These are phyloP conservation scores for Helicocarpus griseus DNA, from an alignment of 2,329 filamentous ascomycete genomes.

Conservation along the genomic window DNA sequence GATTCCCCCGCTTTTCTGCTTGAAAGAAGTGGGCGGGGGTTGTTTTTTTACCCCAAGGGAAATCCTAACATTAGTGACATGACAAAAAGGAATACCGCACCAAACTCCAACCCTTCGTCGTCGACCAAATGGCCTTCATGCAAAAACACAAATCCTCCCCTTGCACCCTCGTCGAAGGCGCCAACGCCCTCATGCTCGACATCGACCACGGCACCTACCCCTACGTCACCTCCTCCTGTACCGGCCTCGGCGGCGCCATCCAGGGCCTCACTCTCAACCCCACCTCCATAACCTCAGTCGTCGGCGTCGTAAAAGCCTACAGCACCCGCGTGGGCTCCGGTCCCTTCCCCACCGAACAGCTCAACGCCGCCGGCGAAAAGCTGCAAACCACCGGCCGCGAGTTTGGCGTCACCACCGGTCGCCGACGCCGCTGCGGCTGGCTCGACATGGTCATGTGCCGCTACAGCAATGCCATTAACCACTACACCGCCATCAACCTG, in stretches of 20 bases:
- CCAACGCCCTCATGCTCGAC: slow-evolving; percentile 56
- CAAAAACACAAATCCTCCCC: slow-evolving; percentile 45
- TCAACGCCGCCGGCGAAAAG: slow-evolving; percentile 48
- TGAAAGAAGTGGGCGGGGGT: too few species aligned
- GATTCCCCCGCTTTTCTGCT: neutral
- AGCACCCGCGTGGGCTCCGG: slow-evolving; percentile 51
- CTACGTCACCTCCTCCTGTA: slow-evolving; percentile 40
- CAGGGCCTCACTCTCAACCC: slow-evolving; percentile 52
- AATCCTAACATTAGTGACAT: slow-evolving; percentile 4
- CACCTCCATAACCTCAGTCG: slow-evolving; percentile 46
- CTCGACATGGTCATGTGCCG: slow-evolving; percentile 55
- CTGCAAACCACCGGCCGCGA: slow-evolving; percentile 48
- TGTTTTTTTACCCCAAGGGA: too few species aligned
- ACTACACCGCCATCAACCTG: slow-evolving; percentile 49
- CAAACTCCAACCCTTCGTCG: slow-evolving; percentile 28
- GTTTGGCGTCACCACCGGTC: slow-evolving; percentile 49
- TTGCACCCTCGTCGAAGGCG: slow-evolving; percentile 53
- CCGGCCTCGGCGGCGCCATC: slow-evolving; percentile 41
- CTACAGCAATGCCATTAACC: slow-evolving; percentile 48
- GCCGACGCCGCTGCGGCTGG: slow-evolving; percentile 55
- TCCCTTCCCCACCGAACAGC: slow-evolving; percentile 54
- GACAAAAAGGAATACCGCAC: slow-evolving; percentile 27
- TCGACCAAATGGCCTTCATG: slow-evolving; percentile 43
- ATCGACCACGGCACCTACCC: slow-evolving; percentile 45
- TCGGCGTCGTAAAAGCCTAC: slow-evolving; percentile 58